These are phyloP conservation scores for Arachis stenosperma DNA, from an alignment of 306 rosid species.

Conservation along the genomic window DNA sequence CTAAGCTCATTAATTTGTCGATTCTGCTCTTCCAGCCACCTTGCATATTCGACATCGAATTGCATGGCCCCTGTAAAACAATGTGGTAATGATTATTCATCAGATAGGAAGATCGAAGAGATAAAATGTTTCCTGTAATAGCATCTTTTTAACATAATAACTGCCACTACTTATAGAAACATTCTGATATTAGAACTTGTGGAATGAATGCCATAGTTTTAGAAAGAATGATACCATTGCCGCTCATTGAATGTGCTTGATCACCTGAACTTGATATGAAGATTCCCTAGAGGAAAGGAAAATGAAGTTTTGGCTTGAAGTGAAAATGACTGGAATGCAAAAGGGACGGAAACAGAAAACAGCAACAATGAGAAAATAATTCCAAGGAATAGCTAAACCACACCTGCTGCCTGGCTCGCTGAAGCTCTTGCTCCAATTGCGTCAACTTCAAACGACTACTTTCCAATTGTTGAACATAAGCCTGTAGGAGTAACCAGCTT, in stretches of 20 bases:
- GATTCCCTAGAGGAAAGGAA: constrained; percentile 55
- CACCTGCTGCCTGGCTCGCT: constrained; percentile 90
- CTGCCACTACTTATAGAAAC: constrained; percentile 16
- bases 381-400: constrained; percentile 4
- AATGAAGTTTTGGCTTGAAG: constrained; percentile 9
- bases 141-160: constrained; percentile 13
- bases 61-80: constrained; percentile 74
- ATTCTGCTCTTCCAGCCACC: constrained; percentile 85
- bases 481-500: constrained; percentile 46
- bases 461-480: constrained; percentile 88
- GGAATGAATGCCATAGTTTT: constrained; percentile 19
- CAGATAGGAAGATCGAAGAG: constrained; percentile 31
- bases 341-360: not conserved
- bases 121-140: constrained; percentile 4
- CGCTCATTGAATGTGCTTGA: constrained; percentile 76
- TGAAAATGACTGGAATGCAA: not conserved
- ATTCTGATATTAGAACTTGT: constrained; percentile 23
- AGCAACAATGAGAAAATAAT: not conserved
- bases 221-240: constrained; percentile 69
- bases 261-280: constrained; percentile 81
- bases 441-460: constrained; percentile 84
- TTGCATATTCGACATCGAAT: constrained; percentile 76
- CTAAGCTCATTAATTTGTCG: constrained; percentile 78
- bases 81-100: constrained; percentile 6
- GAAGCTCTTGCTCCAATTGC: constrained; percentile 92